Evolutionary conservation across 2,329 filamentous ascomycete species (phyloP), one percentile per base, ranked within the genome.

Genomic region (Cytospora chrysosperma): DNA sequence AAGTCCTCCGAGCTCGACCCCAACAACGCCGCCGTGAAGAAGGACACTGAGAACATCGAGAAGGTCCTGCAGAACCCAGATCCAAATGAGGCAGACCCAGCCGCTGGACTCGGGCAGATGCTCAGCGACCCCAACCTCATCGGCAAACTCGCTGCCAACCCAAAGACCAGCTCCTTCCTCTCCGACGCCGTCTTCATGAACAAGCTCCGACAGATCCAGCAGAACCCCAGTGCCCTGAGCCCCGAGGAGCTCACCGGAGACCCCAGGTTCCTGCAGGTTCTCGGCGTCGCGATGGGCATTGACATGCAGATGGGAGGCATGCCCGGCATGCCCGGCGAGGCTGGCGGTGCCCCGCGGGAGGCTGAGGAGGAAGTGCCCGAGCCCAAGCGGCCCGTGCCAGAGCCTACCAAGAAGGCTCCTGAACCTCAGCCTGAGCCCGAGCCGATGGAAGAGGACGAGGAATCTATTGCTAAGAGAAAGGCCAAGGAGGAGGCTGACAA

Each of bases 1-100:
- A 86, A 96, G 75, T 95, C 94, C n/a, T 82, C 97, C 70, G 96
- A 97, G 82, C 83, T 94, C 61, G 95, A 99, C 75, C 88, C 93
- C 53, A 88, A 84, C 77, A 99, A 99, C 75, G 91, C 93, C 5
- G 93, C 95, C 77, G 90, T 96, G 69, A 97, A 97, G 82, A 90
- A 88, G 67, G 94, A 95, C 40, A 82, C 97, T 55, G 88, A 89
- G 13, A 86, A 92, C 49, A 93, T 97, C 51, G 87, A 95, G 78
- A 89, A 92, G 71, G 93, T 94, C 26, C 93, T 99, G 76, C 88
- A 96, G 70, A 32, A 26, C 24, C 62, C 63, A 56, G 59, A 65
- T 53, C 64, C 62, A 6, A 63, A 63, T n/a, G 85, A 81, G 59
- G 85, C 81, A 59, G 89, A 93, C 72, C 88, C 90, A 9, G 83